Base-by-base conservation (phyloP, 2,329 filamentous ascomycete species). In the Xylariaceae sp. region DNA sequence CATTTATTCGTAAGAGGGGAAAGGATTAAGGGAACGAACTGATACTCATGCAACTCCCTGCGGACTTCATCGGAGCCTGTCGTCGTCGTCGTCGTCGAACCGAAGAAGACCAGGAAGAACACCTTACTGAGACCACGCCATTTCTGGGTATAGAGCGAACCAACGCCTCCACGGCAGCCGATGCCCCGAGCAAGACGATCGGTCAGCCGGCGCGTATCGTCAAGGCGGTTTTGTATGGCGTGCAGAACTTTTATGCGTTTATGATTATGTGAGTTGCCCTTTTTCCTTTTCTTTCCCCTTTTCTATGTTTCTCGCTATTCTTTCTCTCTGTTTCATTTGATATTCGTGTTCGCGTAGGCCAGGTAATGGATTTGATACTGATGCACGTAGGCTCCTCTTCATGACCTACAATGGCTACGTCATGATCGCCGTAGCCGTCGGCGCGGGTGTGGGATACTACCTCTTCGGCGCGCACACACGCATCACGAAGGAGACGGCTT, bases 391-490 rank as follows among this genome's bases (percentile, higher is more conserved):
- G 94, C 81, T 99, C 62, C 77, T 99, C 18, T 99, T 99, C 76
- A 99, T 99, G 94, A 99, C 94, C n/a, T 99, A 99, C 77, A 99
- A 99, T 70, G 94, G 94, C 58, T 96, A 90, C 87, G 87, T 99
- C 67, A 99, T 99, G 94, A 76, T 96, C 66, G 84, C 93, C 2
- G 92, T 97, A 13, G 89, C 89, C 0, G 78, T 95, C 8, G 94
- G 94, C 13, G 92, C 93, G 0, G 96, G 95, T 66, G 74, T 96
- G 50, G 94, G 94, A 49, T 97, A 96, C 72, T 72, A 96, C 61
- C 68, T 88, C 50, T 99, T 97, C 76, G 88, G 90, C 13, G 82
- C 85, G 58, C 79, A 80, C 56, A 85, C 86, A 0, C 82, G 85
- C 56, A 83, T 88, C 6, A 87, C 87, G 34, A 97, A 96, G 80